Base-by-base conservation (phyloP, 2,329 filamentous ascomycete genomes). In the Apiospora koreana region DNA sequence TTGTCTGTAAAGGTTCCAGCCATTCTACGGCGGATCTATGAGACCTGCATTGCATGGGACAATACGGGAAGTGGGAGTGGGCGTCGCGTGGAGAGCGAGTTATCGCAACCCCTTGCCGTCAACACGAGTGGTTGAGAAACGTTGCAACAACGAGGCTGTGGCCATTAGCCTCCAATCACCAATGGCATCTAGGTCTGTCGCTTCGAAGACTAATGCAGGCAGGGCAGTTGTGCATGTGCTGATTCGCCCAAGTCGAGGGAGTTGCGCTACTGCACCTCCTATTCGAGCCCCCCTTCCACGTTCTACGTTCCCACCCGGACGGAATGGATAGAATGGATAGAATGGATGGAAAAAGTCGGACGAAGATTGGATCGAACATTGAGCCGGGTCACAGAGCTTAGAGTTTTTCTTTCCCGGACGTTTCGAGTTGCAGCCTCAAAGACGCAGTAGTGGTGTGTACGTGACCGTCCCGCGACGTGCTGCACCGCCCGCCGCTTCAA, bases 231-330 rank as follows among this genome's bases (percentile, higher is more conserved):
- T 38, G 54, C 8, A 62, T 38, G 50, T 58, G 28, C 31, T 38
- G 54, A 62, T 62, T 62, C 18, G 54, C 31, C 54, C 54, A 38
- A 23, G 28, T n/a, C 54, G 18, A n/a, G 31, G 9, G 31, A n/a
- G 21, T 62, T 62, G 54, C 54, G 28, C 54, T 62, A 62, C 54
- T 62, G 54, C 54, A 62, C n/a, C 54, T 62, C 54, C 54, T 62
- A 62, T 62, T 62, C 54, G 54, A 31, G 31, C 28, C 54, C 54
- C 31, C 35, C 50, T 62, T n/a, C 54, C 54, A 62, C 54, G 54
- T 54, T 31, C 23, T 18, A 25, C 50, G 18, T 28, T 54, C 50
- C 50, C 50, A 58, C 54, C 7, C 54, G 35, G 31, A 58, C n/a
- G 50, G 50, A 28, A 58, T 35, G 50, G 48, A 25, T 41, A 9